Conservation (phyloP, 202 grass and related monocot species). For the Bolboschoenoplectus hybrid region DNA sequence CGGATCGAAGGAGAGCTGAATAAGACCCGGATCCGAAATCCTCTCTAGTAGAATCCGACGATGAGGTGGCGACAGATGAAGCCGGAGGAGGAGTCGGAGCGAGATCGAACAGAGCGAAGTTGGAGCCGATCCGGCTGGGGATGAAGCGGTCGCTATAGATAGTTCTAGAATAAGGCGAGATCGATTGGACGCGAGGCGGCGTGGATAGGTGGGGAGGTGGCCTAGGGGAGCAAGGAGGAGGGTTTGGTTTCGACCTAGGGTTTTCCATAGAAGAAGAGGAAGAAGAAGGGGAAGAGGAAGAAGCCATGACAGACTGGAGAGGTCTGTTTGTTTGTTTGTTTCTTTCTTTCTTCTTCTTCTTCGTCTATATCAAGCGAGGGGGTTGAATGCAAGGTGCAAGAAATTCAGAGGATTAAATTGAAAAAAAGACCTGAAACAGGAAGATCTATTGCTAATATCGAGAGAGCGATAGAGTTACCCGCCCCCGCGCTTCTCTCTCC, state of each 20-base stretch:
- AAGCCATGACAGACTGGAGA: slow-evolving; percentile 21
- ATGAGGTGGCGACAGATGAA: background rate
- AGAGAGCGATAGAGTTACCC: slow-evolving; percentile 1
- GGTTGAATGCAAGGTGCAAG: background rate
- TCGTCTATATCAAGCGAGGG: background rate
- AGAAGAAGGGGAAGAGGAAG: slow-evolving; percentile 22
- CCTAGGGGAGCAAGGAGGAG: slow-evolving; percentile 36
- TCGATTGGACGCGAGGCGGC: slow-evolving; percentile 34
- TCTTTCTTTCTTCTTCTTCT: background rate
- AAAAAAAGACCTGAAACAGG: background rate
- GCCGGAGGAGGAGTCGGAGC: slow-evolving; percentile 35
- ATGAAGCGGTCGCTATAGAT: slow-evolving; percentile 99
- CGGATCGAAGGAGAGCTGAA: slow-evolving; percentile 67
- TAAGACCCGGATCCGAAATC: slow-evolving; percentile 66
- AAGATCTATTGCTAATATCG: slow-evolving; percentile 4
- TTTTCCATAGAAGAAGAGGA: slow-evolving; percentile 36
- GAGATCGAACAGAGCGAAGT: slow-evolving; percentile 94
- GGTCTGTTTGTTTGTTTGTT: background rate
- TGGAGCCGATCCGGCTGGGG: slow-evolving; percentile 89
- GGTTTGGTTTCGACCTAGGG: slow-evolving; percentile 38
- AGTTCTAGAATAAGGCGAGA: slow-evolving; percentile 58
- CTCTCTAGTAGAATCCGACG: slow-evolving; percentile 15
- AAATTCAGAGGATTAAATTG: slow-evolving; percentile 6
- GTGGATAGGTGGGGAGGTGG: slow-evolving; percentile 41
- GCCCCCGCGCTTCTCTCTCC: slow-evolving; percentile 36